Conservation (phyloP, 176 grass and related monocot species). For the Avena sativa region DNA sequence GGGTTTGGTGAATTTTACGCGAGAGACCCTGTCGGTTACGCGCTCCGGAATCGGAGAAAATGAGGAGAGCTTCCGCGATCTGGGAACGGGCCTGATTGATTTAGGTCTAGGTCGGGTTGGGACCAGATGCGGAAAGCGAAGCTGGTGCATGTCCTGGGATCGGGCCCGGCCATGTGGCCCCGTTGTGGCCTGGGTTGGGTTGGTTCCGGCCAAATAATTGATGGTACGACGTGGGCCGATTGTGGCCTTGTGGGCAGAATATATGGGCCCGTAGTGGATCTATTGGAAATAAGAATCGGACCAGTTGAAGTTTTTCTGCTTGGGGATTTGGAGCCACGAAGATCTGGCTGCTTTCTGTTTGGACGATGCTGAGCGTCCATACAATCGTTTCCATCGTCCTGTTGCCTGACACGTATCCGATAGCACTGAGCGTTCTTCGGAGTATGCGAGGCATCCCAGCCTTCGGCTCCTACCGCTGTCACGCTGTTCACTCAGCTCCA, state of each 20-base stretch:
- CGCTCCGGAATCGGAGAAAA: not conserved
- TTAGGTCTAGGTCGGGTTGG: not conserved
- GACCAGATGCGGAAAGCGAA: not conserved
- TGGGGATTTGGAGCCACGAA: too few species aligned
- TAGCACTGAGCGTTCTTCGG: too few species aligned
- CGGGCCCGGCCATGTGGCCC: not conserved
- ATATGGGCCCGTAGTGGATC: not conserved
- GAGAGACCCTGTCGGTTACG: slow-evolving; percentile 12
- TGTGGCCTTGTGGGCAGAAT: not conserved
- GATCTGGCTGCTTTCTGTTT: too few species aligned
- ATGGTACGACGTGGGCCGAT: not conserved
- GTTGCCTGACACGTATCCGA: too few species aligned
- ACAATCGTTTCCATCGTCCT: too few species aligned
- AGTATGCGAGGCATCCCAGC: too few species aligned
- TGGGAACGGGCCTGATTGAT: not conserved
- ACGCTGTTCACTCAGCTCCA: too few species aligned
- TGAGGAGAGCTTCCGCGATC: not conserved
- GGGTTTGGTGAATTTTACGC: slow-evolving; percentile 28
- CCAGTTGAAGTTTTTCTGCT: not conserved
- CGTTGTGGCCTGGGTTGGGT: not conserved
- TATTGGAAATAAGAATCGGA: not conserved
- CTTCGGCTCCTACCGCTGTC: too few species aligned
- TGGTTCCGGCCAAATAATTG: not conserved
- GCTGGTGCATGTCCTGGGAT: not conserved
- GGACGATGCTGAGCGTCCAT: too few species aligned